Conservation (phyloP, 2,329 filamentous ascomycete species). For the Xylariaceae sp. region DNA sequence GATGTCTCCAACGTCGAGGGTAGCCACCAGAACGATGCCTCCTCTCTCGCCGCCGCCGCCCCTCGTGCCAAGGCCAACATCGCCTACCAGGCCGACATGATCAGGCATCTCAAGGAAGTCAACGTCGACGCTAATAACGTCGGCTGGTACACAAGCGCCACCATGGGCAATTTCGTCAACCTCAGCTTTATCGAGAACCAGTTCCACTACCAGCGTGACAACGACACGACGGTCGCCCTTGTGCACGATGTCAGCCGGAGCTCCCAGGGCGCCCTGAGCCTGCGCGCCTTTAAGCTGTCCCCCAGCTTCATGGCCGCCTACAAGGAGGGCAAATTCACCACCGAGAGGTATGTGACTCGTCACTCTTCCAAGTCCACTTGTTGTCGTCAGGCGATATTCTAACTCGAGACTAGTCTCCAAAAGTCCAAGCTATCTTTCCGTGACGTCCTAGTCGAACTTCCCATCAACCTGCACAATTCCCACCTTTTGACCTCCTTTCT, state of each 20-base stretch:
- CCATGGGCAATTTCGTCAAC: slow-evolving; percentile 98
- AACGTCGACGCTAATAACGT: slow-evolving; percentile 98
- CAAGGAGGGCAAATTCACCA: slow-evolving; percentile 97
- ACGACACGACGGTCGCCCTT: slow-evolving; percentile 81
- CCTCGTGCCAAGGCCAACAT: slow-evolving; percentile 89
- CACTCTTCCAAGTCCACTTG: neutral
- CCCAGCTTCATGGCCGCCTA: slow-evolving; percentile 82
- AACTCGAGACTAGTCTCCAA: slow-evolving; percentile 65
- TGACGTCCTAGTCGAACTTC: slow-evolving; percentile 89
- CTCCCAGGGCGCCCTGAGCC: slow-evolving; percentile 83
- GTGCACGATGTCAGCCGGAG: slow-evolving; percentile 96
- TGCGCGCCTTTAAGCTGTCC: slow-evolving; percentile 91
- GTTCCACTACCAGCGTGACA: slow-evolving; percentile 94
- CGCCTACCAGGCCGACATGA: slow-evolving; percentile 92
- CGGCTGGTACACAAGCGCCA: slow-evolving; percentile 97
- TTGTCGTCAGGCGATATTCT: slow-evolving; percentile 15
- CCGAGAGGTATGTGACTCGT: slow-evolving; percentile 70
- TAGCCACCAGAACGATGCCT: slow-evolving; percentile 69
- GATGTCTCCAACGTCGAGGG: slow-evolving; percentile 67
- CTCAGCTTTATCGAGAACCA: slow-evolving; percentile 96
- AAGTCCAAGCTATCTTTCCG: slow-evolving; percentile 92
- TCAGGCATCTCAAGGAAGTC: slow-evolving; percentile 92
- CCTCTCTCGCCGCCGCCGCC: slow-evolving; percentile 77
- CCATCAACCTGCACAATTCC: slow-evolving; percentile 90
- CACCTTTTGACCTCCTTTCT: slow-evolving; percentile 94